Base-by-base conservation (phyloP, 495 filamentous ascomycete genomes). In the Aspergillus panamensis region DNA sequence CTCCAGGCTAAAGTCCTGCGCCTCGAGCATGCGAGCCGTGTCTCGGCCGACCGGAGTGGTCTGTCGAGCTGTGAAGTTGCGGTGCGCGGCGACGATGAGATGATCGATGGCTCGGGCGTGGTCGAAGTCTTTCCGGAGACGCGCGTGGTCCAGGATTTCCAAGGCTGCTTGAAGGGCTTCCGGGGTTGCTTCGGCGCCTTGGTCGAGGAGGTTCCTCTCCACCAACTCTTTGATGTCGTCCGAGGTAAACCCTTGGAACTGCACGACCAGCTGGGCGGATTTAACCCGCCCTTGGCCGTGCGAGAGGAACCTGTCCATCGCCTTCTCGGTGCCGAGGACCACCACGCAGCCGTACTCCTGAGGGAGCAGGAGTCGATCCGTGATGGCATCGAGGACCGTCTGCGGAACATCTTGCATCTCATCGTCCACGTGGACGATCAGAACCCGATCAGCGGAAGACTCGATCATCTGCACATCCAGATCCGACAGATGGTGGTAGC, bases 121-220 rank as follows among this genome's bases (percentile, higher is more conserved):
- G 55, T 65, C 59, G 16, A 65, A 65, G 25, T 61, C 59, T 30
- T 53, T 51, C 47, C 62, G 62, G 55, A 65, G 55, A 1, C 62
- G 58, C 1, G 59, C 51, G n/a, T 47, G 55, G 8, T 61, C 59
- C 7, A 65, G 58, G 12, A 58, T 58, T 29, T 61, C 62, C 48
- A 65, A 39, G 3, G 62, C 58, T 0, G 58, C 55, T 10, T 61
- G 62, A 33, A 65, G 58, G 40, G 58, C 62, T 32, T 65, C 62
- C 1, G 62, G 62, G 3, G 62, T 65, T 16, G 53, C 50, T 8
- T 61, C 58, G 16, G 60, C 30, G 25, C 58, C 57, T 30, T 58
- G 53, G 20, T 63, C 61, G n/a, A 44, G 8, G 6, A 63, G 50
- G 49, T 60, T 63, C 7, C 17, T 44, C 35, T 57, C 57, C 33